Evolutionary conservation across 768 basidiomycete species (phyloP).

Genomic region (Myochromella boudieri): DNA sequence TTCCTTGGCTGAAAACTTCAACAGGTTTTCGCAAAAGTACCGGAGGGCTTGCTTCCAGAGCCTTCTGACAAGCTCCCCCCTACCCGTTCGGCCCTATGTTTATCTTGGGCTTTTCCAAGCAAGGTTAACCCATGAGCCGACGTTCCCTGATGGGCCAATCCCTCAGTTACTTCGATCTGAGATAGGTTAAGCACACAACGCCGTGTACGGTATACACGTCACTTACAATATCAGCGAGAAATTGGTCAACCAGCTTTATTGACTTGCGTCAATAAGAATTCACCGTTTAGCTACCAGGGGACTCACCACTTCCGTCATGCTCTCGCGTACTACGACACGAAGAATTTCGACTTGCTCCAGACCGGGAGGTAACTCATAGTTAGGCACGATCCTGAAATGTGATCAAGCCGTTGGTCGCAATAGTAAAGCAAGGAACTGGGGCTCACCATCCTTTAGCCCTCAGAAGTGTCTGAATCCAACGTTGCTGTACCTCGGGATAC

Average conservation of each 20-base stretch:
- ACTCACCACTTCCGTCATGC: conserved; percentile 48
- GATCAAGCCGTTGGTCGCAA: neutral
- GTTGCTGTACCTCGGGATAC: conserved; percentile 59
- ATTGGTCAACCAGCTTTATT: conserved; percentile 58
- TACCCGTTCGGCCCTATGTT: conserved; percentile 34
- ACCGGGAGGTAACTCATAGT: conserved; percentile 53
- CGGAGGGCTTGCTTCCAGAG: conserved; percentile 46
- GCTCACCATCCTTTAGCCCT: conserved; percentile 56
- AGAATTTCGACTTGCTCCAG: conserved; percentile 57
- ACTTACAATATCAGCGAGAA: conserved; percentile 68
- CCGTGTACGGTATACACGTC: neutral
- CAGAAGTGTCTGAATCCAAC: conserved; percentile 55
- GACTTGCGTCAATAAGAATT: neutral
- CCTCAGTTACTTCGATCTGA: conserved; percentile 68
- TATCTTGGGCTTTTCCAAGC: conserved; percentile 30
- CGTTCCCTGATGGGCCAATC: conserved; percentile 46
- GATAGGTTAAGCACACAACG: neutral
- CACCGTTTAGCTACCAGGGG: neutral
- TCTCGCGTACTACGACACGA: conserved; percentile 66
- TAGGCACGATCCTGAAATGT: conserved; percentile 42
- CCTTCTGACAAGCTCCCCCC: conserved; percentile 48
- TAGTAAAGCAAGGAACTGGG: conserved; percentile 19
- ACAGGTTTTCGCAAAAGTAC: conserved; percentile 71
- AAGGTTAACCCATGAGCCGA: conserved; percentile 51
- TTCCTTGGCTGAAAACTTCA: conserved; percentile 28